Conservation (phyloP, 768 basidiomycete species). For the Melanogaster broomeanus region DNA sequence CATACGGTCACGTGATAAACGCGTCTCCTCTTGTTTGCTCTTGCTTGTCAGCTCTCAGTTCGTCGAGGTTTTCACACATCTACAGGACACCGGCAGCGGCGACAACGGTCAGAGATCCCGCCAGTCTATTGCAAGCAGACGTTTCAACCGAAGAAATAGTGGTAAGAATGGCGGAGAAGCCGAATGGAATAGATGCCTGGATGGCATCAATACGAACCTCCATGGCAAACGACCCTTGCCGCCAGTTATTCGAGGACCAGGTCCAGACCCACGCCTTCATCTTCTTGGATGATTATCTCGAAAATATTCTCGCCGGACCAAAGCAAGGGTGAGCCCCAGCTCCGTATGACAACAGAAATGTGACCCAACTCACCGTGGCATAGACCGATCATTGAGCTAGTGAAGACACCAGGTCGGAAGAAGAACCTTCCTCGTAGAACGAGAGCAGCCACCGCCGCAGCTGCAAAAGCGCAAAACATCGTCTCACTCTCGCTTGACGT, state of each 20-base stretch:
- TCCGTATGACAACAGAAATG: background rate
- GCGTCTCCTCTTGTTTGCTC: slow-evolving; percentile 23
- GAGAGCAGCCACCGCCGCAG: slow-evolving; percentile 40
- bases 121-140: background rate
- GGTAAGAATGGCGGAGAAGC: slow-evolving; percentile 9
- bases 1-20: slow-evolving; percentile 28
- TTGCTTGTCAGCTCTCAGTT: slow-evolving; percentile 14
- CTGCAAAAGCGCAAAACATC: slow-evolving; percentile 47
- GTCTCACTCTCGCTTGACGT: slow-evolving; percentile 51
- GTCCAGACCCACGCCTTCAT: slow-evolving; percentile 75
- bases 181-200: slow-evolving; percentile 65
- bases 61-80: slow-evolving; percentile 3
- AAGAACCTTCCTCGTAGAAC: slow-evolving; percentile 54
- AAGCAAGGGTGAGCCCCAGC: slow-evolving; percentile 58
- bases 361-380: background rate
- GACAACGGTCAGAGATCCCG: background rate
- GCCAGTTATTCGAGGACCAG: slow-evolving; percentile 70
- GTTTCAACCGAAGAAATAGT: background rate
- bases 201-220: slow-evolving; percentile 62
- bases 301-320: slow-evolving; percentile 64
- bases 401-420: slow-evolving; percentile 83
- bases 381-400: slow-evolving; percentile 75
- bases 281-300: slow-evolving; percentile 78
- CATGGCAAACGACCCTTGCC: slow-evolving; percentile 74
- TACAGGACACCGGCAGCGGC: background rate